Base-by-base conservation (phyloP, 495 filamentous ascomycete species). In the Aspergillus indologenus region DNA sequence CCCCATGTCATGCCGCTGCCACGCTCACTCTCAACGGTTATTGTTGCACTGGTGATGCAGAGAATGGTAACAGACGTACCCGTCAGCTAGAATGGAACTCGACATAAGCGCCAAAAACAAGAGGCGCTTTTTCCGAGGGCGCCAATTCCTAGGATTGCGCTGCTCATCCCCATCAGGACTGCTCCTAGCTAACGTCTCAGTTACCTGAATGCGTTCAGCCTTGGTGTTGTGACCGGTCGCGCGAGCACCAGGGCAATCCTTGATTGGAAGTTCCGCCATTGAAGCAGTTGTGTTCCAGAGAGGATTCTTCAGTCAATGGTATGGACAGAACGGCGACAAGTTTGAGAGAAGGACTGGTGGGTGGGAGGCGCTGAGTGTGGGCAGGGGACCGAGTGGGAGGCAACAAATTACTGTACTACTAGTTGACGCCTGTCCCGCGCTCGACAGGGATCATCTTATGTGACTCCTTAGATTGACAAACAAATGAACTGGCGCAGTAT, bases 1-100 rank as follows among this genome's bases (percentile, higher is more conserved):
- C 81, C 81, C 77, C 77, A 82, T 15, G 78, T 77, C 71, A 81
- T 77, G 15, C 70, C 76, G 53, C 77, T 76, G 46, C 23, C 34
- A 22, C 45, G 7, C 21, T 45, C 15, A 68, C 60, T 6, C 2
- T n/a, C n/a, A n/a, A n/a, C n/a, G n/a, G 12, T 74, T 67, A 23
- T 64, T 71, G 40, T 71, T 57, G 40, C 70, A 22, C 9, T 54
- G 62, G 1, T 57, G 55, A 29, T 61, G 48, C n/a, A 56, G 57
- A 54, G 12, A 48, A 43, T 40, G 5, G 20, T 22, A 20, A 2
- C 17, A 40, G 34, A 26, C 64, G 50, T 66, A 75, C 72, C 72
- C 74, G 66, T 75, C 71, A 3, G 71, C 72, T 1, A 76, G 61
- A 5, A 76, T 53, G 1, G 71, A 75, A 24, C 71, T 75, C 1